Conservation (phyloP, 2,329 filamentous ascomycete species). For the Penicillium sp. region DNA sequence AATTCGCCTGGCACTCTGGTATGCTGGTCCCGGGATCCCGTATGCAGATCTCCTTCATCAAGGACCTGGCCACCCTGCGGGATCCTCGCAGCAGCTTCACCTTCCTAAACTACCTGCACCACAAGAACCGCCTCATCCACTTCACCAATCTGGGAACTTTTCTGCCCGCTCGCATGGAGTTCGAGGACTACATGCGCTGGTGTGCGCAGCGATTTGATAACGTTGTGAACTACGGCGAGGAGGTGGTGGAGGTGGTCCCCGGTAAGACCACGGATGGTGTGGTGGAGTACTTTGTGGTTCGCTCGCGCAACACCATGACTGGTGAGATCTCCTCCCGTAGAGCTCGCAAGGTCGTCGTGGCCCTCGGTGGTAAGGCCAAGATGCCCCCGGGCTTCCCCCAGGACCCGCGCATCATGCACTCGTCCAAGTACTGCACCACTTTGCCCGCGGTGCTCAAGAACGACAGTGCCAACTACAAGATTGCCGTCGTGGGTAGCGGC, state of each 20-base stretch:
- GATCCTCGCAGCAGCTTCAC: slow-evolving; percentile 90
- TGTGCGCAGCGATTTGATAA: slow-evolving; percentile 76
- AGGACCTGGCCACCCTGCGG: slow-evolving; percentile 86
- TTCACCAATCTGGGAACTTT: slow-evolving; percentile 93
- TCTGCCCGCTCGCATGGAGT: slow-evolving; percentile 80
- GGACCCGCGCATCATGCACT: slow-evolving; percentile 76
- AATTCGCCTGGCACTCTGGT: slow-evolving; percentile 89
- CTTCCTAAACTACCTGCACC: slow-evolving; percentile 90
- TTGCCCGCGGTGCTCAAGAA: slow-evolving; percentile 42
- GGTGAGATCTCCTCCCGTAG: slow-evolving; percentile 41
- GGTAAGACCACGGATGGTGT: slow-evolving; percentile 50
- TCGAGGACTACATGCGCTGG: slow-evolving; percentile 95
- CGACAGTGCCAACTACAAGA: slow-evolving; percentile 55
- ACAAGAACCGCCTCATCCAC: slow-evolving; percentile 75
- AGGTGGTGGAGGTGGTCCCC: slow-evolving; percentile 71
- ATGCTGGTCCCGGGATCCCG: slow-evolving; percentile 91
- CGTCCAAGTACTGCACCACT: slow-evolving; percentile 71
- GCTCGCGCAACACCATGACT: slow-evolving; percentile 59
- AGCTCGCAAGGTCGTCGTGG: slow-evolving; percentile 59
- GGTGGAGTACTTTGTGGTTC: slow-evolving; percentile 67
- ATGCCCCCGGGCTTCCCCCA: slow-evolving; percentile 70
- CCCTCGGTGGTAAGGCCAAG: slow-evolving; percentile 66
- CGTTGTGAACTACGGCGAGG: slow-evolving; percentile 72
- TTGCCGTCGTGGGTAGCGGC: slow-evolving; percentile 84
- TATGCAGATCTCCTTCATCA: slow-evolving; percentile 98